A percentile compares a stretch with the other conserved stretches of the same genome.
Evolutionary conservation across 1,284 basidiomycete species (phyloP).

Genomic region (Malassezia japonica): DNA sequence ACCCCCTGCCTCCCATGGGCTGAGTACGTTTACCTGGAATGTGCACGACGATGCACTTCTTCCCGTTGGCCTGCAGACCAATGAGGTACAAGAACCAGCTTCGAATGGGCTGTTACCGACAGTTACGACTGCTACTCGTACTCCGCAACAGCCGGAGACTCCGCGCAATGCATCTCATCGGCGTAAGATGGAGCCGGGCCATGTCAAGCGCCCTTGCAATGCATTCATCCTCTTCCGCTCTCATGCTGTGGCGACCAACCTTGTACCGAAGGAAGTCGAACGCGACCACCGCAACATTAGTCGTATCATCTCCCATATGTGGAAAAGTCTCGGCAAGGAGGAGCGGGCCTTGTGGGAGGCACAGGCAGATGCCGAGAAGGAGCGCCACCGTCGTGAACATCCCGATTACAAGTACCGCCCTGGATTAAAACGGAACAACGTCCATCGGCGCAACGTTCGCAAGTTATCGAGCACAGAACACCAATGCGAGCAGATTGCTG

Average conservation of each 20-base stretch:
- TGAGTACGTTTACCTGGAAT: too few species aligned
- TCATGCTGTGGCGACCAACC: constrained; percentile 68
- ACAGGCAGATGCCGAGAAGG: constrained; percentile 33
- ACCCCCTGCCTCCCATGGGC: too few species aligned
- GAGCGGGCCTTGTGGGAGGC: constrained; percentile 31
- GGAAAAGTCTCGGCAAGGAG: constrained; percentile 31
- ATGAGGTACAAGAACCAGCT: too few species aligned
- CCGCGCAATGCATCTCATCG: constrained; percentile 22
- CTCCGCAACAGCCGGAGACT: too few species aligned
- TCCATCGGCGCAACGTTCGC: constrained; percentile 25
- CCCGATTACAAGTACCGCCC: constrained; percentile 43
- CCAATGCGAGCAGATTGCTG: constrained; percentile 36
- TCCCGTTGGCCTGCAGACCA: too few species aligned
- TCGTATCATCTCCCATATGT: constrained; percentile 50
- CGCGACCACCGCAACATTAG: constrained; percentile 65
- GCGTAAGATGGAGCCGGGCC: constrained; percentile 48
- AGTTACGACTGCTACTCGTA: too few species aligned
- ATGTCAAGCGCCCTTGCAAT: constrained; percentile 84
- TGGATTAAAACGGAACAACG: constrained; percentile 18
- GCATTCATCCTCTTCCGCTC: constrained; percentile 90
- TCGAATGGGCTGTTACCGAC: too few species aligned
- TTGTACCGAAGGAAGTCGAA: constrained; percentile 70
- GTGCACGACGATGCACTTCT: too few species aligned
- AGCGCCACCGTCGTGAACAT: constrained; percentile 27
- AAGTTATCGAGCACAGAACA: constrained; percentile 31